Base-by-base conservation (phyloP, 768 basidiomycete species). In the Boletus edulis region DNA sequence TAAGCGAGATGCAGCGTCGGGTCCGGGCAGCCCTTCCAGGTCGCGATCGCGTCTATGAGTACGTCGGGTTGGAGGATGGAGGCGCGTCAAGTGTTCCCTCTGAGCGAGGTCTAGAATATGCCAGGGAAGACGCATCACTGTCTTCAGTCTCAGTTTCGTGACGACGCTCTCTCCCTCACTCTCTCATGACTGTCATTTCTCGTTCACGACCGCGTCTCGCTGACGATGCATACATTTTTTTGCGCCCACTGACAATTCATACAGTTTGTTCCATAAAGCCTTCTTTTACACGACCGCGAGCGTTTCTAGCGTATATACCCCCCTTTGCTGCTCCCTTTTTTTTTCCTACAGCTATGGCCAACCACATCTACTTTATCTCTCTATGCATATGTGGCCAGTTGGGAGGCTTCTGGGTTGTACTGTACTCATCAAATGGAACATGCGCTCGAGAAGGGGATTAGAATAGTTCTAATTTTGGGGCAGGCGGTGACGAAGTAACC, bases 31-130 rank as follows among this genome's bases (percentile, higher is more conserved):
- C 62, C 20, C 56, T 70, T 20, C 69, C 68, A 2, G 63, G 55
- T 22, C 55, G 65, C 8, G 68, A 67, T 9, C 57, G 59, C 11
- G 69, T 71, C 4, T 68, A 69, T 49, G 58, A 70, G n/a, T 70
- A 71, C 45, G 68, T 70, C n/a, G 69, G 68, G 17, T 3, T 54
- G 60, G 65, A 66, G 41, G 13, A 14, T 1, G 38, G 22, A 15
- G 38, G 17, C 0, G 24, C 34, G 10, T 13, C 55, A 11, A 12
- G 49, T 1, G 0, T 24, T 17, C 42, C 51, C 15, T 12, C 22
- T 8, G 55, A 54, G 18, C 53, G 38, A 6, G 47, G 37, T 39
- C 11, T 45, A 0, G 62, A 58, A 17, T 18, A 3, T 9, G 12
- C 39, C 5, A 5, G 32, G 5, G 46, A 39, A 29, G 46, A 43